These are phyloP conservation scores for Solanum peruvianum DNA, from an alignment of 257 asterid genomes.

Conservation along the genomic window DNA sequence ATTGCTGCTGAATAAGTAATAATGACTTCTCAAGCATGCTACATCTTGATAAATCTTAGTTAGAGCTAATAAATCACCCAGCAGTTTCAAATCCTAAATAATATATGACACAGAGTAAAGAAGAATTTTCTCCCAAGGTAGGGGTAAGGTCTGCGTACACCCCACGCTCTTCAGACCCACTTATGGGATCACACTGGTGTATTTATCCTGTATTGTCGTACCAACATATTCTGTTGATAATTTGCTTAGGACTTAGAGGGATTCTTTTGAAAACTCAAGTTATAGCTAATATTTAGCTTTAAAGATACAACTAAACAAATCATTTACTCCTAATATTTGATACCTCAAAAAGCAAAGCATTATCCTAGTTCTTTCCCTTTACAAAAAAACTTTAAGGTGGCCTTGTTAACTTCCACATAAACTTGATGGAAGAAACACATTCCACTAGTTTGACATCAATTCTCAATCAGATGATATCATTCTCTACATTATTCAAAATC, in stretches of 20 bases:
- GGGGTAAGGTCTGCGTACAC: background rate
- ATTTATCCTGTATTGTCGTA: background rate
- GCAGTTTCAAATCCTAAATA: background rate
- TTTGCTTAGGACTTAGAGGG: background rate
- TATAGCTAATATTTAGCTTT: background rate
- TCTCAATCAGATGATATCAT: background rate
- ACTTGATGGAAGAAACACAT: background rate
- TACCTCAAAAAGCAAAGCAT: background rate
- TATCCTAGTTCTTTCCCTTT: background rate
- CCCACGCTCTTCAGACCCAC: background rate
- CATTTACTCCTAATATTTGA: background rate
- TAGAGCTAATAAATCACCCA: background rate
- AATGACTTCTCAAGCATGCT: background rate
- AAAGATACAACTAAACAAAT: background rate
- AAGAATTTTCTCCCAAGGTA: background rate
- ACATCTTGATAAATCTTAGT: background rate
- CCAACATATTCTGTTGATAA: background rate
- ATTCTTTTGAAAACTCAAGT: background rate
- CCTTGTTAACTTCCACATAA: background rate
- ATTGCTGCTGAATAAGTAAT: background rate
- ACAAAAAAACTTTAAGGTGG: background rate
- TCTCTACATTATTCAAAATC: background rate
- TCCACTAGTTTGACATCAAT: background rate
- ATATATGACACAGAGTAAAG: background rate
- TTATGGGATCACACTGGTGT: background rate